Evolutionary conservation across 2,329 filamentous ascomycete genomes (phyloP), one percentile per base, ranked within the genome.

Genomic region (Apiospora saccharicola): DNA sequence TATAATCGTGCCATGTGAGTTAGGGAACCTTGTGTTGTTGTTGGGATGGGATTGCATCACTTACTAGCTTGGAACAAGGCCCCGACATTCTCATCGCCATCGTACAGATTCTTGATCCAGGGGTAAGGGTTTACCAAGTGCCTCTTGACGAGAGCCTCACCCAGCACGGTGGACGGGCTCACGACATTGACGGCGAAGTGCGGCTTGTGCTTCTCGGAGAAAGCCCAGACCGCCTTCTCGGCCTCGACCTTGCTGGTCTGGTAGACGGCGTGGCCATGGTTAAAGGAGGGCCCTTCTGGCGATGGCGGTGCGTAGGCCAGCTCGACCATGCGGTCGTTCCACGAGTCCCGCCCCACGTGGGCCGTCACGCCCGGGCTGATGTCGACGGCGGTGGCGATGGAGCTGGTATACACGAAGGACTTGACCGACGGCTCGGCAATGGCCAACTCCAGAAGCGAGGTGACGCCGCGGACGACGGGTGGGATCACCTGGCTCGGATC

Each of bases 401-500:
- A 77, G 37, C 76, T 76, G 3, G 79, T 81, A 53, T 73, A 81
- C 0, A 81, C 76, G 24, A 81, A 74, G 0, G 47, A 78, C 71
- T 83, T 84, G 24, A 88, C 75, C 0, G 79, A 81, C 0, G 83
- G 77, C 16, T 84, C 80, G 47, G 82, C 82, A 0, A 80, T 76
- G 0, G 84, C 84, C 1, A 86, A 81, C 1, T 81, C 78, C 0
- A 88, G 79, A 4, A 85, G 80, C 49, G 83, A 82, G 5, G 80
- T 75, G 0, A 80, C 79, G 7, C 82, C 82, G 0, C 76, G 73
- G 7, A 85, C 76, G 0, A 81, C 83, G 0, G 79, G 79, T 0
- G 82, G 80, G 24, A 89, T 84, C 12, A 86, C 83, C 0, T 80
- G 75, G 16, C 85, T 78, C 1, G 86, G 84, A 22, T 87, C 78